Percentiles rank a stretch among this genome's conserved stretches.
Evolutionary conservation across 441 rosid genomes (phyloP).

Genomic region (Gossypium laxum): DNA sequence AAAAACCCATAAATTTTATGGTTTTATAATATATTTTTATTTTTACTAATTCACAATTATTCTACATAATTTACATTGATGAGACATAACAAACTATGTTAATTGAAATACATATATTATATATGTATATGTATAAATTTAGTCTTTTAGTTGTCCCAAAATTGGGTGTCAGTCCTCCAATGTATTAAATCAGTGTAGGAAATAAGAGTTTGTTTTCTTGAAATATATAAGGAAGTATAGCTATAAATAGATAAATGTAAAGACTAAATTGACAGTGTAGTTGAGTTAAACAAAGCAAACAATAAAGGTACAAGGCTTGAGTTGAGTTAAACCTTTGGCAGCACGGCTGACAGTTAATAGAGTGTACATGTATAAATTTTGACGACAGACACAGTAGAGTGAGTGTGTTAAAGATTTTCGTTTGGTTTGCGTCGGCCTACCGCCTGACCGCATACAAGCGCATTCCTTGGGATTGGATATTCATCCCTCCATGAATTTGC

Average conservation of each 20-base stretch:
- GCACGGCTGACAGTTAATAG: not conserved
- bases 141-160: not conserved
- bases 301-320: not conserved
- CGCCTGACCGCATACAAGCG: slow-evolving; percentile 41
- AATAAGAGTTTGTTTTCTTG: not conserved
- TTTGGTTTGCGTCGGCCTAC: slow-evolving; percentile 25
- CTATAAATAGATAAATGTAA: not conserved
- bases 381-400: not conserved
- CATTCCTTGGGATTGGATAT: slow-evolving; percentile 48
- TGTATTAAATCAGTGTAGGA: not conserved
- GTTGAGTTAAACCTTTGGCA: not conserved
- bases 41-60: not conserved
- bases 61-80: not conserved
- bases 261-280: not conserved
- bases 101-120: not conserved
- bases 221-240: not conserved
- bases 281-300: not conserved
- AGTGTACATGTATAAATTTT: not conserved
- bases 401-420: not conserved
- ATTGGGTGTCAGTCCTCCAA: not conserved
- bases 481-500: slow-evolving; percentile 56
- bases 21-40: too few species aligned
- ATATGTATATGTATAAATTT: not conserved
- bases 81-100: not conserved
- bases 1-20: too few species aligned